These are phyloP conservation scores for Sporisorium exsertum DNA, from an alignment of 1,284 basidiomycete genomes.

Conservation along the genomic window DNA sequence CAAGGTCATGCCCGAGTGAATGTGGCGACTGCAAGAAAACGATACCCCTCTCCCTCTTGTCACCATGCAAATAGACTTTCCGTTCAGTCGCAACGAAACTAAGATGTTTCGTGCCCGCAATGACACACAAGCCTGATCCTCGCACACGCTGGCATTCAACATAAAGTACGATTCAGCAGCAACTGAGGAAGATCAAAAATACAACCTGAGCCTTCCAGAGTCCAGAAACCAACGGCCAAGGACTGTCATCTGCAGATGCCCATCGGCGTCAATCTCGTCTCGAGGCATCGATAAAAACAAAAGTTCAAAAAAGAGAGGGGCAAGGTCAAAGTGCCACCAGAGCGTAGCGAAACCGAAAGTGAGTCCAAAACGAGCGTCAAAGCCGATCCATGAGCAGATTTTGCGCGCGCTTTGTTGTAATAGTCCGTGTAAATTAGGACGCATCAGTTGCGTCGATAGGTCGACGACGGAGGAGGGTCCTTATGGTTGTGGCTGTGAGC, in stretches of 20 bases:
- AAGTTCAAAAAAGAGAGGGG: neutral
- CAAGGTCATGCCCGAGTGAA: conserved; percentile 43
- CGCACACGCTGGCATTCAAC: no score
- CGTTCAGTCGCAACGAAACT: neutral
- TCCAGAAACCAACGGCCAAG: no score
- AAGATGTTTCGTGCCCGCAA: neutral
- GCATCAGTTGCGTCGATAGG: conserved; percentile 28
- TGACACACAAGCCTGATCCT: neutral
- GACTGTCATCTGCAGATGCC: neutral
- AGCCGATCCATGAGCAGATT: neutral
- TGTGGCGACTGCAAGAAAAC: neutral
- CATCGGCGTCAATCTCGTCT: neutral
- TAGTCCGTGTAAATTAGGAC: neutral
- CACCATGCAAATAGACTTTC: neutral
- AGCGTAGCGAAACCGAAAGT: neutral
- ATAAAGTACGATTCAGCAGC: no score
- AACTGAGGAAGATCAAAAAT: neutral
- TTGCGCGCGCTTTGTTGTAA: neutral
- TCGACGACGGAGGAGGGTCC: conserved; percentile 38
- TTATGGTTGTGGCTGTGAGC: conserved; percentile 38
- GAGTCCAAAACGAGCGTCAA: neutral
- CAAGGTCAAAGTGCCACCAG: no score
- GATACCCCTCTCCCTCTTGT: neutral
- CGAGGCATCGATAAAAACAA: conserved; percentile 6
- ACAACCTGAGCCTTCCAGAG: conserved; percentile 3